Conservation (phyloP, 495 filamentous ascomycete genomes). For the Trichoderma reesei region DNA sequence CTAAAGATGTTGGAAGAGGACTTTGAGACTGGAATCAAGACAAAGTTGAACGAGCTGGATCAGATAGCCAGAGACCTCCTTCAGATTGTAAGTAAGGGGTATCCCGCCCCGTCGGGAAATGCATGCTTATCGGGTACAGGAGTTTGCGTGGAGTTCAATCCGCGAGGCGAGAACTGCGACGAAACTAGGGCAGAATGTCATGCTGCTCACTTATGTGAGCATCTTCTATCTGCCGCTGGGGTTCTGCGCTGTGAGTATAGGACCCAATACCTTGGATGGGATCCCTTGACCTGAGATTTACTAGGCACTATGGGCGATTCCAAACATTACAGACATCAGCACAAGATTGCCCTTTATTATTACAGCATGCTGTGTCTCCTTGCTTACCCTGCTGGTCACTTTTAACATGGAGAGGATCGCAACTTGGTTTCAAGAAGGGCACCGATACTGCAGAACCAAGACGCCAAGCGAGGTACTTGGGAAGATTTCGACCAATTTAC, state of each 20-base stretch:
- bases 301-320: not conserved
- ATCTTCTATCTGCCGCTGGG: not conserved
- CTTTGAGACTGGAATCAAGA: not conserved
- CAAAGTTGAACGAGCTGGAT: not conserved
- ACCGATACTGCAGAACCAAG: too few relatives aligned
- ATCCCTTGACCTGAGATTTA: not conserved
- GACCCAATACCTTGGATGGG: not conserved
- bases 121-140: not conserved
- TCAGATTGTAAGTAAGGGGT: not conserved
- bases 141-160: conserved; percentile 1
- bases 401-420: not conserved
- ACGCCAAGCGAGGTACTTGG: too few relatives aligned
- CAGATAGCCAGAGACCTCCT: not conserved
- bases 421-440: too few relatives aligned
- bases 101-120: too few relatives aligned
- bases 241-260: not conserved
- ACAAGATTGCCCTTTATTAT: not conserved
- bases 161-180: not conserved
- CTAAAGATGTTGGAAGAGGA: not conserved
- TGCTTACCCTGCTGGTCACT: not conserved
- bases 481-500: too few relatives aligned
- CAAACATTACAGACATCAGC: not conserved
- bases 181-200: not conserved
- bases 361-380: not conserved
- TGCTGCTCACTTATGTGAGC: not conserved